Conservation (phyloP, 768 basidiomycete species). For the Chlorophyllum brunneum region DNA sequence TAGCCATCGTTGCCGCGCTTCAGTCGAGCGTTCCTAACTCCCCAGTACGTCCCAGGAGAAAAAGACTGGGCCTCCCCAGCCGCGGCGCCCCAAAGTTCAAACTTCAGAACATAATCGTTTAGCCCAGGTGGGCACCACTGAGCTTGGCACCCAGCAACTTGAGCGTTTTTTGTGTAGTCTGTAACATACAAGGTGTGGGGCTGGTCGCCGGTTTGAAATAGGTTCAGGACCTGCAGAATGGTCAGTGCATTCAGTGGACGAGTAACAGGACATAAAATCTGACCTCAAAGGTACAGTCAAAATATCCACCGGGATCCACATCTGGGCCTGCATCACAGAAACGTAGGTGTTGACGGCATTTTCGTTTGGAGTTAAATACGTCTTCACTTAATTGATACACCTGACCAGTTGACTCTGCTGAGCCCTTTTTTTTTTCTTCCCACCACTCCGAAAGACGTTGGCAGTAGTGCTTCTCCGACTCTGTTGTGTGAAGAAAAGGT, state of each 20-base stretch:
- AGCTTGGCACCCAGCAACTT: slow-evolving; percentile 28
- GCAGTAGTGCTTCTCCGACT: slow-evolving; percentile 10
- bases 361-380: neutral
- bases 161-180: slow-evolving; percentile 52
- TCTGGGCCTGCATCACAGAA: slow-evolving; percentile 48
- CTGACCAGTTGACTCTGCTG: slow-evolving; percentile 1
- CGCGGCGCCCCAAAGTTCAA: slow-evolving; percentile 60
- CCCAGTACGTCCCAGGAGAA: slow-evolving; percentile 47
- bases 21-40: slow-evolving; percentile 50
- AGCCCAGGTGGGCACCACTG: slow-evolving; percentile 47
- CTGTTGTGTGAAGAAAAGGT: neutral
- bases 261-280: neutral
- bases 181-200: slow-evolving; percentile 56
- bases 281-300: slow-evolving; percentile 64
- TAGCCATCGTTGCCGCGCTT: slow-evolving; percentile 31
- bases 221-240: slow-evolving; percentile 44
- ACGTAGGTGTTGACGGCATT: slow-evolving; percentile 33
- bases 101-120: slow-evolving; percentile 40
- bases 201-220: slow-evolving; percentile 31
- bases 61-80: slow-evolving; percentile 36
- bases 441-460: slow-evolving; percentile 9
- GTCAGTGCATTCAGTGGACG: neutral
- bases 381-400: neutral
- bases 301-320: slow-evolving; percentile 44
- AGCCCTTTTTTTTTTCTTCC: neutral